Evolutionary conservation across 139 green algal genomes (phyloP).

Genomic region (Micractinium conductrix): DNA sequence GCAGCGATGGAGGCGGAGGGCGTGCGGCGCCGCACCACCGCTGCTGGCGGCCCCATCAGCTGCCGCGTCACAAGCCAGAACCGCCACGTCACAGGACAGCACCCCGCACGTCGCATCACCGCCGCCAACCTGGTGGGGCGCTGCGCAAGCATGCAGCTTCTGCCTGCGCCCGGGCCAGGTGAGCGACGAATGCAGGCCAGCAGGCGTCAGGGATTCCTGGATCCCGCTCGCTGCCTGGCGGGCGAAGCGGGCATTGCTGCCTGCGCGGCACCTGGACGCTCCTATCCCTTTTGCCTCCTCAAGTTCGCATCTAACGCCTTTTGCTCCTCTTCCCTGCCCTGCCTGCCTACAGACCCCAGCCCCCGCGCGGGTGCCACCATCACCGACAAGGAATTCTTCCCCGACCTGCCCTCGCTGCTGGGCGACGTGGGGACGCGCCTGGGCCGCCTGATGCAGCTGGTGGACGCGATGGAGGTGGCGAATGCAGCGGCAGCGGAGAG

Average conservation of each 20-base stretch:
- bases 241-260: too few species aligned
- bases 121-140: slow-evolving; percentile 6
- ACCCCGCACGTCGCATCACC: slow-evolving; percentile 4
- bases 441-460: slow-evolving; percentile 44
- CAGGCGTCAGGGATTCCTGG: too few species aligned
- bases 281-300: neutral
- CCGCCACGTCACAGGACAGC: slow-evolving; percentile 24
- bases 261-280: too few species aligned
- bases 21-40: neutral
- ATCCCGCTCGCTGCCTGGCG: neutral
- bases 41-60: neutral
- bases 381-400: slow-evolving; percentile 72
- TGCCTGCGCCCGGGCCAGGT: slow-evolving; percentile 8
- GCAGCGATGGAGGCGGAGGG: neutral
- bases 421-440: slow-evolving; percentile 45
- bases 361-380: slow-evolving; percentile 32
- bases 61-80: slow-evolving; percentile 5
- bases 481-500: neutral
- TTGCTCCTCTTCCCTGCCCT: neutral
- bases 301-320: neutral
- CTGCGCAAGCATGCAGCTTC: neutral
- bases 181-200: neutral
- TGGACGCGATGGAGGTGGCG: slow-evolving; percentile 24
- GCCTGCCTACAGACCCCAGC: neutral
- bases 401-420: slow-evolving; percentile 60